These are phyloP conservation scores for Kwoniella botswanensis DNA, from an alignment of 768 basidiomycete genomes.

Conservation along the genomic window DNA sequence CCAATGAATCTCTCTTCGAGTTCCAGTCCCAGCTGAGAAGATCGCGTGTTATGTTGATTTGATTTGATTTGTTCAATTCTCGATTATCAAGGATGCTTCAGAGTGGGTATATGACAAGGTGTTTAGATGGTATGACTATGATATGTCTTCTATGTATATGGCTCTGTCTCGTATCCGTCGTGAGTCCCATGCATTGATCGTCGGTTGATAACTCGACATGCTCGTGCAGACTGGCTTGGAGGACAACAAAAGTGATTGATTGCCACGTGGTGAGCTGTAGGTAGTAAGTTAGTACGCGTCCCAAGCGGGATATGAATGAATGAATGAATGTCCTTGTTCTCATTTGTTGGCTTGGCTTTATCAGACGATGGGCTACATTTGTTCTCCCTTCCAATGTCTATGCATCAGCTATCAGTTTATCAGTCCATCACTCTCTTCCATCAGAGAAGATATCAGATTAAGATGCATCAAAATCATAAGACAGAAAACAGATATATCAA, in stretches of 20 bases:
- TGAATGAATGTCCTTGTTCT: neutral
- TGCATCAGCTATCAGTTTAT: no score
- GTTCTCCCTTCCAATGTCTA: no score
- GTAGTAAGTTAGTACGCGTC: neutral
- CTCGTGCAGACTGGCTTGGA: neutral
- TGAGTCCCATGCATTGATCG: neutral
- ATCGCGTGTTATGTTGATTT: no score
- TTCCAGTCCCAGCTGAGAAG: no score
- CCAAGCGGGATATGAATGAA: neutral
- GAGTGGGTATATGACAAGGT: neutral
- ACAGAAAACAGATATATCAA: neutral
- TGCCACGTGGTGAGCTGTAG: neutral
- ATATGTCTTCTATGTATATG: neutral
- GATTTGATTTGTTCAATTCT: no score
- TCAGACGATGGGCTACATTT: no score
- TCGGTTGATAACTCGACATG: neutral
- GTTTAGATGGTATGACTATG: neutral
- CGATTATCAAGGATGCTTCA: no score
- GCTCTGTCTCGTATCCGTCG: no score
- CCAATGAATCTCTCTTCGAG: no score
- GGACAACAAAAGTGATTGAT: neutral
- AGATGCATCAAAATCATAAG: constrained; percentile 11
- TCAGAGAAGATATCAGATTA: no score
- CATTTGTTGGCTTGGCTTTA: neutral
- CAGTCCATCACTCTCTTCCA: no score